These are phyloP conservation scores for Ascomycota sp. DNA, from an alignment of 2,329 filamentous ascomycete species.

Conservation along the genomic window DNA sequence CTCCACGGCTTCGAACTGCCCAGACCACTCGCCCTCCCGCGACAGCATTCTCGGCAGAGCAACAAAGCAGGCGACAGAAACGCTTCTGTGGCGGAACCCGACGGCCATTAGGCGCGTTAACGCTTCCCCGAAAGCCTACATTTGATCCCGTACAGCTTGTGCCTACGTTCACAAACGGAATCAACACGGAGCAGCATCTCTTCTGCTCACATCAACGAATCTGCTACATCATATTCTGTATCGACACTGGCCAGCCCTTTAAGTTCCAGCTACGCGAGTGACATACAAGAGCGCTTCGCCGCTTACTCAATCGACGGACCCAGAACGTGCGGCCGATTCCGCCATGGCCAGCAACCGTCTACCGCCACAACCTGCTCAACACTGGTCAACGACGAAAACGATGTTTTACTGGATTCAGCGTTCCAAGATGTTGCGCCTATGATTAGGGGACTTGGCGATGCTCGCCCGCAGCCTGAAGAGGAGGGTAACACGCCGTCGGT, in stretches of 20 bases:
- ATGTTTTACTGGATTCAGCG: slow-evolving; percentile 7
- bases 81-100: slow-evolving; percentile 3
- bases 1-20: slow-evolving; percentile 2
- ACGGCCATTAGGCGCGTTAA: slow-evolving; percentile 4
- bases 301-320: slow-evolving; percentile 7
- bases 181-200: slow-evolving; percentile 18
- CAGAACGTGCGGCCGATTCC: slow-evolving; percentile 9
- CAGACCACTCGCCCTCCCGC: slow-evolving; percentile 2
- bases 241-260: slow-evolving; percentile 16
- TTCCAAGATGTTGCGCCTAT: slow-evolving; percentile 6
- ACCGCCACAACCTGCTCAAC: slow-evolving; percentile 18
- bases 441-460: background rate
- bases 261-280: slow-evolving; percentile 15
- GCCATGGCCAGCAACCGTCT: slow-evolving; percentile 13
- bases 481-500: background rate
- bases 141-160: slow-evolving; percentile 8
- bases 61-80: slow-evolving; percentile 5
- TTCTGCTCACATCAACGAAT: slow-evolving; percentile 17
- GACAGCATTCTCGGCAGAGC: slow-evolving; percentile 2
- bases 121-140: slow-evolving; percentile 12
- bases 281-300: slow-evolving; percentile 13
- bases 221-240: slow-evolving; percentile 16
- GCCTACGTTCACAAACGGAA: slow-evolving; percentile 15
- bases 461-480: background rate
- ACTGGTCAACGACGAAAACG: slow-evolving; percentile 16